Base-by-base conservation (phyloP, 2,329 filamentous ascomycete species). In the Sarocladium kiliense region DNA sequence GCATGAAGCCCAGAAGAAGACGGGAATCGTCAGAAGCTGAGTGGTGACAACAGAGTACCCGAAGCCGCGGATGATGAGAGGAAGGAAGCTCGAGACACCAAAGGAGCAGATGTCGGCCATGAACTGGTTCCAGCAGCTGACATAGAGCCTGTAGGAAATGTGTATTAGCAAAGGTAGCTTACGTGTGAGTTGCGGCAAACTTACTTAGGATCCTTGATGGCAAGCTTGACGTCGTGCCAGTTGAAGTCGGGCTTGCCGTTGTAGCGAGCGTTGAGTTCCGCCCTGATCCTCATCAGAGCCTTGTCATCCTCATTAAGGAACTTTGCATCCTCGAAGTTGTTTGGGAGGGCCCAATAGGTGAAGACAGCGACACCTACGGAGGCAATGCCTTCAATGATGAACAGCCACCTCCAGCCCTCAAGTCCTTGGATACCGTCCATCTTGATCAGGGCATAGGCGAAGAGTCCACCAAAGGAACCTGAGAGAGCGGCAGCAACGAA, bases 1-100 rank as follows among this genome's bases (percentile, higher is more conserved):
- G 42, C 84, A 73, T 0, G 82, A 82, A 2, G 82, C 44, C 36
- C 61, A 57, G 23, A 60, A 64, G 56, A 67, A 67, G 41, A 67
- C 61, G 18, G 68, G 68, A 5, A 70, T 61, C 1, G 68, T 71
- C 26, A 71, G 58, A 2, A 68, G 59, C 55, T 70, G 67, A 3
- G 67, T 66, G 1, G 60, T 60, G 30, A 67, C 60, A 7, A 59
- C 63, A 3, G 60, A 64, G 57, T 63, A 68, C 21, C 66, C 68
- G 18, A 71, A 57, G 12, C 63, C 62, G 36, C 62, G 57, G 55
- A 71, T 63, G 49, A 71, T 69, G 16, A 62, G 59, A 1, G 69
- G 69, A 36, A 71, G 55, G 56, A 68, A 68, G 9, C 65, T 61
- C 9, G 61, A 63, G 39, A 64, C 66, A 1, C 65, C 59, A 16